Evolutionary conservation across 805 yeast species (phyloP).

Genomic region (Metschnikowia peoriensis): DNA sequence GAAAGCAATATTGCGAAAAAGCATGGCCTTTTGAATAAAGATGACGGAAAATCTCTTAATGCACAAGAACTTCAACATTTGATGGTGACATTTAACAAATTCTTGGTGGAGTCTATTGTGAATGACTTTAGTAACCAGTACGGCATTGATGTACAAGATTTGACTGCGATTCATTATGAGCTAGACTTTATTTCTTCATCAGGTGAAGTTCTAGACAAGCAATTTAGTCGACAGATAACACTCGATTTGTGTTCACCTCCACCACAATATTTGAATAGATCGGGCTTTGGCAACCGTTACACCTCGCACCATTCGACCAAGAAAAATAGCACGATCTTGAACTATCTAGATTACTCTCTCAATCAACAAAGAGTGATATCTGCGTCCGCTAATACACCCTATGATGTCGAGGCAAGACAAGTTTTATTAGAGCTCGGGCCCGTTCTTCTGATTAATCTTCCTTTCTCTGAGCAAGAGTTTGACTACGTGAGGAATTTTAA

Average conservation of each 20-base stretch:
- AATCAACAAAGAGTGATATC: conserved; percentile 49
- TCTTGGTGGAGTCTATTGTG: conserved; percentile 52
- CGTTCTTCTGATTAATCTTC: conserved; percentile 59
- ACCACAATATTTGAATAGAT: conserved; percentile 23
- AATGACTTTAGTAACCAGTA: conserved; percentile 45
- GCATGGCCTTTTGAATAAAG: conserved; percentile 52
- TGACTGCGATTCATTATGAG: conserved; percentile 45
- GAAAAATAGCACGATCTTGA: conserved; percentile 40
- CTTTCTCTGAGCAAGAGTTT: conserved; percentile 55
- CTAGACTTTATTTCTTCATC: conserved; percentile 39
- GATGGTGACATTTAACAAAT: conserved; percentile 56
- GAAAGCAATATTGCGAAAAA: conserved; percentile 46
- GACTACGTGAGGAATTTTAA: conserved; percentile 46
- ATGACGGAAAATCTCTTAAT: conserved; percentile 44
- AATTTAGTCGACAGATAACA: conserved; percentile 34
- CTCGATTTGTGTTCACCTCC: conserved; percentile 46
- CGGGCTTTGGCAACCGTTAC: conserved; percentile 15
- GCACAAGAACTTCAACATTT: conserved; percentile 43
- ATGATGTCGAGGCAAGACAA: conserved; percentile 50
- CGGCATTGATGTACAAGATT: conserved; percentile 22
- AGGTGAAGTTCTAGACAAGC: conserved; percentile 38
- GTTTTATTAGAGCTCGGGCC: conserved; percentile 60
- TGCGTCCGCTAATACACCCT: conserved; percentile 37
- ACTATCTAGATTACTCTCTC: conserved; percentile 62
- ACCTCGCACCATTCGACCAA: conserved; percentile 16